Percentiles rank a stretch among this genome's conserved stretches.
phyloP scores from a whole-genome alignment of 768 basidiomycete genomes.

The Rhodosporidiobolus sp. region DNA sequence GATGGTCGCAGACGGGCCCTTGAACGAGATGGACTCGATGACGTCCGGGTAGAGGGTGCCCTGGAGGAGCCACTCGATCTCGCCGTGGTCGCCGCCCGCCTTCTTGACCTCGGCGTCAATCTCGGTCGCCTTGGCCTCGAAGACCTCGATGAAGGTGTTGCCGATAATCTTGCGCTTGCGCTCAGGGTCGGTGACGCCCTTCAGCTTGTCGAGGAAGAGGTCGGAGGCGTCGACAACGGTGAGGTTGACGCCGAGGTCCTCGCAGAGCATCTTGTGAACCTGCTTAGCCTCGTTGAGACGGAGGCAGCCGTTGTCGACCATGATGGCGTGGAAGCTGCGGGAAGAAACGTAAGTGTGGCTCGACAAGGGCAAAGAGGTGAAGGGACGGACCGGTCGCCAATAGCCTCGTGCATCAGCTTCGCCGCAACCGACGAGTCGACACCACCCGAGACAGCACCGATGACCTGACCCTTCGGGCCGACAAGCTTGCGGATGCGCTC shows the following conservation, averaged over 20 bases:
- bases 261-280: conserved; percentile 88
- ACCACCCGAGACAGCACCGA: conserved; percentile 95
- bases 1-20: conserved; percentile 97
- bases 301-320: conserved; percentile 98
- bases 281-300: conserved; percentile 85
- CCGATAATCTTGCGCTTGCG: conserved; percentile 97
- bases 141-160: conserved; percentile 97
- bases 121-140: conserved; percentile 87
- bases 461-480: conserved; percentile 89
- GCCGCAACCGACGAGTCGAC: conserved; percentile 98
- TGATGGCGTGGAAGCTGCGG: conserved; percentile 96
- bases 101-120: conserved; percentile 52
- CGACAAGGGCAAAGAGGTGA: background rate
- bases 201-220: conserved; percentile 81
- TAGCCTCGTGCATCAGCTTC: conserved; percentile 99
- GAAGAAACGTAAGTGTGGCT: background rate
- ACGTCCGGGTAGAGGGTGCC: conserved; percentile 98
- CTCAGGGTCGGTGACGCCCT: conserved; percentile 91
- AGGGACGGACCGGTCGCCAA: conserved; percentile 76
- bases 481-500: conserved; percentile 88
- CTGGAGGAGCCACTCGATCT: conserved; percentile 95
- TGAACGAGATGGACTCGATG: conserved; percentile 98
- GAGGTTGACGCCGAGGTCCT: conserved; percentile 90
- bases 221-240: conserved; percentile 94
- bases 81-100: conserved; percentile 57